A percentile compares a stretch with the other conserved stretches of the same genome.
Conservation (phyloP, 306 rosid genomes). For the Vigna trinervia region DNA sequence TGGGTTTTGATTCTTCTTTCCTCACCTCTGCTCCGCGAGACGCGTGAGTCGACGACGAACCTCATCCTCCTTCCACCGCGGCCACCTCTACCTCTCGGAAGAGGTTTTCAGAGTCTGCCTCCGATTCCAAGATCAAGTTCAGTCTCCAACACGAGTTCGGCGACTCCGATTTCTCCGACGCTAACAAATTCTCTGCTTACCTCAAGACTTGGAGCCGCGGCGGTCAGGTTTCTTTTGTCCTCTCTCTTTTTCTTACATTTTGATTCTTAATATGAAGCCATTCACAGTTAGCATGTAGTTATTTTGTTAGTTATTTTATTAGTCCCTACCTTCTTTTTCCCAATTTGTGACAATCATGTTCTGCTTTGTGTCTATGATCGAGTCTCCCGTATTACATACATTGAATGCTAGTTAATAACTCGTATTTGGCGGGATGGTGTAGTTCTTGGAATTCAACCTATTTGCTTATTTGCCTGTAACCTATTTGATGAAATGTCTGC, state of each 20-base stretch:
- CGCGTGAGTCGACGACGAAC: slow-evolving; percentile 64
- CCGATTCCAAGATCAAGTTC: slow-evolving; percentile 93
- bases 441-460: not conserved
- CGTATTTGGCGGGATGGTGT: not conserved
- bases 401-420: not conserved
- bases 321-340: not conserved
- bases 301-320: not conserved
- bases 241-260: not conserved
- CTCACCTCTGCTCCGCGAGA: no score
- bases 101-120: slow-evolving; percentile 70
- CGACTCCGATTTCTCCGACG: slow-evolving; percentile 75
- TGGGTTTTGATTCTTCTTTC: no score
- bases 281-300: no score
- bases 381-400: not conserved
- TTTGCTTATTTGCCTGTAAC: not conserved
- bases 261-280: not conserved
- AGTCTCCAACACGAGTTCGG: slow-evolving; percentile 86
- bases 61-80: slow-evolving; percentile 43
- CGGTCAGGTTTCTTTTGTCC: slow-evolving; percentile 63
- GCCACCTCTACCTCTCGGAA: slow-evolving; percentile 49
- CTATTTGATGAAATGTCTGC: slow-evolving; percentile 8
- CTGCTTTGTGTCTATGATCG: not conserved
- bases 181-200: slow-evolving; percentile 90
- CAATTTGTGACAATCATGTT: not conserved
- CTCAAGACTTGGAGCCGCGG: slow-evolving; percentile 90